Conservation (phyloP, 805 yeast species). For the Sugiyamaella valdiviana region DNA sequence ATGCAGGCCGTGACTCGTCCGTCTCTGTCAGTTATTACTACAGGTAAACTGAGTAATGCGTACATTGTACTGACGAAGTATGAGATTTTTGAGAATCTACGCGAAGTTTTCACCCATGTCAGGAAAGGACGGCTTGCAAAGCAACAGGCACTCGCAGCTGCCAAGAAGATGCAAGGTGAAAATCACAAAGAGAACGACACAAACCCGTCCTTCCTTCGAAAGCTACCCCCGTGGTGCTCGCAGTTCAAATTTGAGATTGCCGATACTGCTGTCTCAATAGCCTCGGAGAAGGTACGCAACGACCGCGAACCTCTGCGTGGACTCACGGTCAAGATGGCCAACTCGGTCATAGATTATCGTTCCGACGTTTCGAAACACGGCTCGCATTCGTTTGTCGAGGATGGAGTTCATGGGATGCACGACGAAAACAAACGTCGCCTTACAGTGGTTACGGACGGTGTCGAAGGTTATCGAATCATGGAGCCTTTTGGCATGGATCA, state of each 20-base stretch:
- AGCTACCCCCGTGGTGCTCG: slow-evolving; percentile 27
- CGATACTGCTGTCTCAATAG: slow-evolving; percentile 23
- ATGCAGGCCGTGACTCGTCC: slow-evolving; percentile 28
- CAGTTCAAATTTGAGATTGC: slow-evolving; percentile 25
- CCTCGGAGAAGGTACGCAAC: slow-evolving; percentile 14
- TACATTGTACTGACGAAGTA: slow-evolving; percentile 26
- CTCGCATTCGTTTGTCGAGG: neutral
- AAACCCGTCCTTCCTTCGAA: slow-evolving; percentile 11
- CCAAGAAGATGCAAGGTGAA: neutral
- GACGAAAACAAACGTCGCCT: slow-evolving; percentile 16
- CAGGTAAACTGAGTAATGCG: slow-evolving; percentile 23
- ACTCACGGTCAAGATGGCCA: slow-evolving; percentile 17
- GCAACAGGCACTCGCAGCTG: neutral
- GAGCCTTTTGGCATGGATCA: slow-evolving; percentile 24
- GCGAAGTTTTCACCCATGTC: slow-evolving; percentile 18
- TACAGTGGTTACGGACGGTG: slow-evolving; percentile 15
- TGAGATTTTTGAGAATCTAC: slow-evolving; percentile 31
- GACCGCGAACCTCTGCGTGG: slow-evolving; percentile 17
- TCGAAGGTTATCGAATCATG: slow-evolving; percentile 14
- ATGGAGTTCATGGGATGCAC: neutral
- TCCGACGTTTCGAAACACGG: slow-evolving; percentile 2
- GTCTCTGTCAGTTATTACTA: slow-evolving; percentile 22
- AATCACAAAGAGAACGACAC: neutral
- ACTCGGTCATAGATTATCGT: slow-evolving; percentile 18
- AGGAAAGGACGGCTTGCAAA: slow-evolving; percentile 1